phyloP scores from a whole-genome alignment of 2,329 filamentous ascomycete species.

The Hypomyces rosellus region DNA sequence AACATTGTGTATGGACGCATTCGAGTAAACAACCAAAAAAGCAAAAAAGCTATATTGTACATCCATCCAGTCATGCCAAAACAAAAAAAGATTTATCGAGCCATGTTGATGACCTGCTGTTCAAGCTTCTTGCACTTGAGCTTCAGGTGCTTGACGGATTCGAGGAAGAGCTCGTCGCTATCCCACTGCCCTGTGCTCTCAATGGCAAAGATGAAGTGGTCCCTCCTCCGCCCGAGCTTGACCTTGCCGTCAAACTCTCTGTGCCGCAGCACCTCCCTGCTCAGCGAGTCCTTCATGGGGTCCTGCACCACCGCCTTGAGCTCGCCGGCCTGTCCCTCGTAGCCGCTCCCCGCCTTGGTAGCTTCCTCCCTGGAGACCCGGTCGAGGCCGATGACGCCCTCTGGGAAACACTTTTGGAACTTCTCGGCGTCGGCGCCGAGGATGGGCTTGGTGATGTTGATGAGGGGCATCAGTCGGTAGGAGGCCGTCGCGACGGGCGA shows the following conservation, averaged over 20 bases:
- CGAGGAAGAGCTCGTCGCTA: constrained; percentile 88
- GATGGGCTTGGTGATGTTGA: constrained; percentile 78
- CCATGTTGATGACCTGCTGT: constrained; percentile 63
- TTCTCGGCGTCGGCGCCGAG: constrained; percentile 80
- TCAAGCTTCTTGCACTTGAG: constrained; percentile 72
- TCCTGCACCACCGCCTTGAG: constrained; percentile 81
- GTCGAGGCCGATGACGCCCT: constrained; percentile 78
- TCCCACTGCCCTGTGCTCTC: constrained; percentile 95
- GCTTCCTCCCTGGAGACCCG: constrained; percentile 64
- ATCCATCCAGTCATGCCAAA: constrained; percentile 1
- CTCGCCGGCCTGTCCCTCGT: constrained; percentile 71
- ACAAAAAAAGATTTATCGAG: constrained; percentile 31
- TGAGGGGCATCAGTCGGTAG: constrained; percentile 84
- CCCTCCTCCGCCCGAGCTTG: constrained; percentile 78
- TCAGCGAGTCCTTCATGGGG: constrained; percentile 91
- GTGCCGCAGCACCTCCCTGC: constrained; percentile 85
- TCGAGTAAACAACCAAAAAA: constrained; percentile 11
- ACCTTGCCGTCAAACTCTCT: constrained; percentile 94
- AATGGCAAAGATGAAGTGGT: constrained; percentile 96
- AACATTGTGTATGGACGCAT: background rate
- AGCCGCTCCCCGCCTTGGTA: constrained; percentile 51
- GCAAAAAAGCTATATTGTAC: constrained; percentile 10
- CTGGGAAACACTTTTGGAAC: constrained; percentile 83
- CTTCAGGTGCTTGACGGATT: constrained; percentile 79
- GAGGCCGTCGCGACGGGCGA: constrained; percentile 92